Evolutionary conservation across 139 green algal species (phyloP).

Genomic region (Zygnema cylindricum): DNA sequence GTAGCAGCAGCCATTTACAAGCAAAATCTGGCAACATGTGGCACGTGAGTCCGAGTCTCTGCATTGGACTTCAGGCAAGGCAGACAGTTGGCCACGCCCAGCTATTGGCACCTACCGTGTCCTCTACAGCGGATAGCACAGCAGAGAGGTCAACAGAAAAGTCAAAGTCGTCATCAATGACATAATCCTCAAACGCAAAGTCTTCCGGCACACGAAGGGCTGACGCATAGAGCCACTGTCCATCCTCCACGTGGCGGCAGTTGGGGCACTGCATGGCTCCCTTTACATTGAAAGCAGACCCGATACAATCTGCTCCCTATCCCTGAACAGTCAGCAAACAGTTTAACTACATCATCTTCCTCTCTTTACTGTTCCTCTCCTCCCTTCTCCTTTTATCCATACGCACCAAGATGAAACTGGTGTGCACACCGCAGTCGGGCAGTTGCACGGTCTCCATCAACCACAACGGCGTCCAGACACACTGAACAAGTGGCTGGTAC

Average conservation of each 20-base stretch:
- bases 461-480: slow-evolving; percentile 36
- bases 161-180: background rate
- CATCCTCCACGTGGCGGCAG: slow-evolving; percentile 47
- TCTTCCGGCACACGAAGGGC: background rate
- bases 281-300: slow-evolving; percentile 59
- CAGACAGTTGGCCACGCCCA: no score
- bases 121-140: background rate
- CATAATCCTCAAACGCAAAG: background rate
- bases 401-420: slow-evolving; percentile 51
- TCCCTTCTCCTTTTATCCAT: background rate
- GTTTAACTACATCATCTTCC: background rate
- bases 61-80: no score
- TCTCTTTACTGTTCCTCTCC: background rate
- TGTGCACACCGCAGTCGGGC: slow-evolving; percentile 41
- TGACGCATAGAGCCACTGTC: slow-evolving; percentile 25
- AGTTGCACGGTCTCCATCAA: background rate
- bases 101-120: background rate
- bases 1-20: no score
- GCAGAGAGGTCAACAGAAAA: background rate
- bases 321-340: background rate
- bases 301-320: slow-evolving; percentile 51
- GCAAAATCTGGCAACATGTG: no score
- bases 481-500: slow-evolving; percentile 20
- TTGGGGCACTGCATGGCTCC: slow-evolving; percentile 59
- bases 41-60: no score